phyloP scores from a whole-genome alignment of 2,329 filamentous ascomycete species.

The Colletotrichum viniferum region DNA sequence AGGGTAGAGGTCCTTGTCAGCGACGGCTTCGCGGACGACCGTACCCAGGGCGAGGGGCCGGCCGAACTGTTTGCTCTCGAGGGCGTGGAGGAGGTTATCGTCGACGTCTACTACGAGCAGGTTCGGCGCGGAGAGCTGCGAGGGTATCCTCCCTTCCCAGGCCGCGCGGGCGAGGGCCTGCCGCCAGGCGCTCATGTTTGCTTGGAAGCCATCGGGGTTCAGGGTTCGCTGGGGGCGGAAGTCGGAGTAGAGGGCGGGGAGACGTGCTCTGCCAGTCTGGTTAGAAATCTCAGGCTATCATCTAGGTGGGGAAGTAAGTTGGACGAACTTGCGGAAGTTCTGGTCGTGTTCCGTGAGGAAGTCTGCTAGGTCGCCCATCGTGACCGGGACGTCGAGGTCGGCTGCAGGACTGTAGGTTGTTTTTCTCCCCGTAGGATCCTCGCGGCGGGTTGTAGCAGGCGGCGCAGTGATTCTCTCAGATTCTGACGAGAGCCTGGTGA shows the following conservation, averaged over 20 bases:
- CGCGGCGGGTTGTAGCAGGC: accelerated
- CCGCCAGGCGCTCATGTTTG: constrained; percentile 82
- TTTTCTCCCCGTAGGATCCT: background rate
- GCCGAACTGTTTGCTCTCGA: constrained; percentile 81
- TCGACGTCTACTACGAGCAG: constrained; percentile 59
- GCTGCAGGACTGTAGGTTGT: accelerated
- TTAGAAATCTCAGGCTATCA: background rate
- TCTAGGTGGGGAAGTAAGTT: background rate
- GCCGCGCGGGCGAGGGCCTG: constrained; percentile 73
- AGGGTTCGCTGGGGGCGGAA: constrained; percentile 75
- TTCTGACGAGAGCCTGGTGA: background rate
- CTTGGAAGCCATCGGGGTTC: constrained; percentile 84
- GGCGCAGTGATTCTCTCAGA: background rate
- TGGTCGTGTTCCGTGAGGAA: constrained; percentile 67
- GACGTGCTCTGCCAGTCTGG: constrained; percentile 62
- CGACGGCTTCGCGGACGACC: constrained; percentile 77
- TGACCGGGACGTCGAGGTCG: constrained; percentile 21
- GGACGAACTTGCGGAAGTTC: constrained; percentile 61
- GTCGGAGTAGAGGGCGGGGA: constrained; percentile 88
- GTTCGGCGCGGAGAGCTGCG: constrained; percentile 44
- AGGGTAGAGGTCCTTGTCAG: constrained; percentile 71
- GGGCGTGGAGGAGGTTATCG: constrained; percentile 69
- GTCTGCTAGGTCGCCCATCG: constrained; percentile 71
- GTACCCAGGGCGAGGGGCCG: constrained; percentile 80
- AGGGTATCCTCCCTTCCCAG: constrained; percentile 58